Base-by-base conservation (phyloP, 306 rosid species). In the Vicia sativa region DNA sequence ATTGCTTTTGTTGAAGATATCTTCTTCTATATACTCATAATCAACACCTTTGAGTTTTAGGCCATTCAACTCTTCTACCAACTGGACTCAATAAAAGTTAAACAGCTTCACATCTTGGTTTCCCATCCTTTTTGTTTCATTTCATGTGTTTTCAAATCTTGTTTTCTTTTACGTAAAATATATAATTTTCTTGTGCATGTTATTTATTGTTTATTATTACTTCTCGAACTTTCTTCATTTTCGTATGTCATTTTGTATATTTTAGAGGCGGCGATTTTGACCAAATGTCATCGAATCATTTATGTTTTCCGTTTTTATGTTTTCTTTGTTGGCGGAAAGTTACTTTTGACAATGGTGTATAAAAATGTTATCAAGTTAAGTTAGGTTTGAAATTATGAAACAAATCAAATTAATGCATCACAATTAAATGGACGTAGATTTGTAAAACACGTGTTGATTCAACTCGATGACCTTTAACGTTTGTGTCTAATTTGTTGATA, bases 21-120 rank as follows among this genome's bases (percentile, higher is more conserved):
- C 85, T 70, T 81, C 82, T 77, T 81, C 85, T 59, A 73, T 5
- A 5, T 81, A 73, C 6, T 77, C 77, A 39, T 42, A 81, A 6
- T 77, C 68, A 16, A 81, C 10, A 45, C 80, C 78, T 49, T 74
- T 74, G 0, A 74, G 67, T 35, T 44, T 74, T 4, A 74, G 41
- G 2, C 82, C 77, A 81, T 25, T 77, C 82, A 43, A 74, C 82
- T 23, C 85, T 77, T 2, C 39, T 16, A 14, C 34, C 50, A 65
- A 65, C 42, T 70, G 82, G 77, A 39, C 85, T 81, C 41, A 19
- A 35, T 70, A 25, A 26, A 42, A 64, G 39, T 81, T 72, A 5
- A 77, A 0, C 28, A 81, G 5, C 74, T 77, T 69, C 50, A 81
- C 79, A 4, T 77, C 76, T 46, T 57, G 3, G 10, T 62, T 39